Evolutionary conservation across 495 filamentous ascomycete species (phyloP).

Genomic region (Astrothelium subdiscretum): DNA sequence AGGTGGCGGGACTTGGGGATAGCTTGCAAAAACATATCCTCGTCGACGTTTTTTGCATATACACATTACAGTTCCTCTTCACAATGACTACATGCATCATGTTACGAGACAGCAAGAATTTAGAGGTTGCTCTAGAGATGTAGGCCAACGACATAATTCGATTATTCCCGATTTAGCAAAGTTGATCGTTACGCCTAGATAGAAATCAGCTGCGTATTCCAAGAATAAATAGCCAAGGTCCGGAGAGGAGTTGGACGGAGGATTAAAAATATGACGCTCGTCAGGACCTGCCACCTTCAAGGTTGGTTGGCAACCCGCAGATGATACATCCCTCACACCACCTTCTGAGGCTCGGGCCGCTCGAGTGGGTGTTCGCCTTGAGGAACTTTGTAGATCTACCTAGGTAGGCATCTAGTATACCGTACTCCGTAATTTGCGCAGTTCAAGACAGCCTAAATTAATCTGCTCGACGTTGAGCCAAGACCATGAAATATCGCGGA

Average conservation of each 20-base stretch:
- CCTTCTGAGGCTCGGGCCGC: neutral
- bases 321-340: neutral
- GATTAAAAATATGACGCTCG: neutral
- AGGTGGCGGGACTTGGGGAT: constrained; percentile 96
- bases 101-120: neutral
- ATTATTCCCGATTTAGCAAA: no score
- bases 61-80: neutral
- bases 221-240: neutral
- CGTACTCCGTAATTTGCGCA: neutral
- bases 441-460: no score
- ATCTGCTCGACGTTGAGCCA: neutral
- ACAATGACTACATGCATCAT: neutral
- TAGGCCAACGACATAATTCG: no score
- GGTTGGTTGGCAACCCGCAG: neutral
- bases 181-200: no score
- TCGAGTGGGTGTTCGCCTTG: neutral
- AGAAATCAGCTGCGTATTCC: no score
- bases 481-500: no score
- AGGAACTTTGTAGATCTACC: neutral
- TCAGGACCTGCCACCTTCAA: neutral
- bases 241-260: neutral
- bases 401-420: no score
- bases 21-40: constrained; percentile 3
- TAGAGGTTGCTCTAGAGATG: no score
- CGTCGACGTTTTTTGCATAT: neutral